Evolutionary conservation across 2,329 filamentous ascomycete genomes (phyloP).

Genomic region (Phyllosticta citriasiana): DNA sequence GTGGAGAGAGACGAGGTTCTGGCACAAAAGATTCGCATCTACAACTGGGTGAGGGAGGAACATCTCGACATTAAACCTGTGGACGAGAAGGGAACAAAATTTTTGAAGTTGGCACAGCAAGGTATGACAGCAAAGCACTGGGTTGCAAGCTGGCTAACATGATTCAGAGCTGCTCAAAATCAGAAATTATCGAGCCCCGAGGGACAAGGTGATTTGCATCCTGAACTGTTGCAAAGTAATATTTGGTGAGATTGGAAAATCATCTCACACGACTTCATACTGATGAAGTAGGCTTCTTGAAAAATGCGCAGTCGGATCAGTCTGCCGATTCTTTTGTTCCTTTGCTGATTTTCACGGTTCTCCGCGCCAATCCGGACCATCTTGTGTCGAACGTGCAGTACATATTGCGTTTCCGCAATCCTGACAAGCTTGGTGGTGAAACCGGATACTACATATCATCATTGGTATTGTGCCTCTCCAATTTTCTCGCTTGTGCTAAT

Average conservation of each 20-base stretch:
- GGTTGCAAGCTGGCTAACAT: constrained; percentile 16
- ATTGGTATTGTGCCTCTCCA: constrained; percentile 44
- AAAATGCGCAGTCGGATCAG: constrained; percentile 85
- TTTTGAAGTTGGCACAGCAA: constrained; percentile 81
- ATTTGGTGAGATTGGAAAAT: constrained; percentile 54
- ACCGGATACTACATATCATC: constrained; percentile 97
- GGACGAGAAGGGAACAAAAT: constrained; percentile 76
- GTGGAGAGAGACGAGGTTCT: constrained; percentile 94
- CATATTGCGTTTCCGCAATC: constrained; percentile 91
- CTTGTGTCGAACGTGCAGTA: constrained; percentile 97
- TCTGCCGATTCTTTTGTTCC: constrained; percentile 96
- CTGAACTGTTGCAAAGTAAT: constrained; percentile 99
- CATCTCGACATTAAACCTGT: constrained; percentile 86
- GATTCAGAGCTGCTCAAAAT: constrained; percentile 82
- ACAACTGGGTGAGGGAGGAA: constrained; percentile 86
- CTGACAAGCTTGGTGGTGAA: constrained; percentile 95
- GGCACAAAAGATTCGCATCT: constrained; percentile 92
- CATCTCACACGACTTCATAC: neutral
- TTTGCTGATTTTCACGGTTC: constrained; percentile 86
- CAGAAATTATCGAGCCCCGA: constrained; percentile 88
- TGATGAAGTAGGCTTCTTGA: constrained; percentile 56
- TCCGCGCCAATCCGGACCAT: constrained; percentile 90
- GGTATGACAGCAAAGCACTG: constrained; percentile 34
- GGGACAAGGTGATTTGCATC: constrained; percentile 97
- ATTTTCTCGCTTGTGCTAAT: neutral